Evolutionary conservation across 148 eudicot species (phyloP), one percentile per base, ranked within the genome.

Genomic region (Fagopyrum tataricum): DNA sequence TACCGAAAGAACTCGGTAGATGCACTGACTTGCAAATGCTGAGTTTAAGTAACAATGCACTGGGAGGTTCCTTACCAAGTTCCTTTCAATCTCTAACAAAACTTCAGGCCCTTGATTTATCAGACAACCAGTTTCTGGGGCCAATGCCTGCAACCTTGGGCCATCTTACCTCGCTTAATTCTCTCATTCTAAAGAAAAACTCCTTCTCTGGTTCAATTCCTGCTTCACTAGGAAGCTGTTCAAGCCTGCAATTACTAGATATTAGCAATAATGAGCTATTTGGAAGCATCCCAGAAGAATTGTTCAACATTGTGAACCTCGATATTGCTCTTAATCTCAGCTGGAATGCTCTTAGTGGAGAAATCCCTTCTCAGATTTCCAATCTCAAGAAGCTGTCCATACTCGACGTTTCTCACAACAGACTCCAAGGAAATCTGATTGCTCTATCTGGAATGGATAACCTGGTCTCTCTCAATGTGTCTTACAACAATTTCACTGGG

Each of bases 271-370:
- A 92, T 56, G 37, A 70, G 9, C 75, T 92, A 10, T 78, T 82
- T 12, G 96, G 91, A 8, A 73, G 79, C 23, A 87, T 92, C 11
- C 96, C 93, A 1, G 51, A 66, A 7, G 87, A 92, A 46, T 70
- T 92, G 21, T 83, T 87, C 55, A 76, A 80, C 39, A 84, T 92
- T 42, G 84, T 84, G 67, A 83, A 87, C 42, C 96, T 92, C 37
- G 91, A 90, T 52, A 90, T 92, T 43, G 84, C 91, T 31, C 73
- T 92, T 7, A 92, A 92, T 73, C 78, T 92, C 78, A 90, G 98
- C 81, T 84, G 90, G 81, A 92, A 92, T 74, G 78, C 23, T 14
- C 78, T 92, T 6, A 83, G 74, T 37, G 98, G 96, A 4, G 74
- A 26, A 62, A 85, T 92, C 55, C 91, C 98, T 20, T 47, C 88